These are phyloP conservation scores for Gossypium bickii DNA, from an alignment of 345 rosid species.

Conservation along the genomic window DNA sequence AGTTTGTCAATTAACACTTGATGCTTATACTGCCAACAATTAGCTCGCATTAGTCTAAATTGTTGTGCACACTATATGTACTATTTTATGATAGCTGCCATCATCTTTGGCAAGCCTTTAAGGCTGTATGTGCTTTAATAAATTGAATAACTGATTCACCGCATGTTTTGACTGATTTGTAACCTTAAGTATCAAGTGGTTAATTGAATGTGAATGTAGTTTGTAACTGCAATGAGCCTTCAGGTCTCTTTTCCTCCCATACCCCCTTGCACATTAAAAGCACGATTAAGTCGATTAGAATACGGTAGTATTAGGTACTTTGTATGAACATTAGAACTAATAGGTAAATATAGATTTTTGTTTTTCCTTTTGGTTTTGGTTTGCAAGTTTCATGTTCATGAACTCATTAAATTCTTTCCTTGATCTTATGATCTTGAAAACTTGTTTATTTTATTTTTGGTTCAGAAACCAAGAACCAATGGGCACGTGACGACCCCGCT, in stretches of 20 bases:
- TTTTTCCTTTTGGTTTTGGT: neutral
- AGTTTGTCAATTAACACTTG: neutral
- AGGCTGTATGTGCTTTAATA: neutral
- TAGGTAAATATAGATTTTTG: neutral
- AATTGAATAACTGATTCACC: neutral
- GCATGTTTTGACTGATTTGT: neutral
- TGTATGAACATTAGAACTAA: neutral
- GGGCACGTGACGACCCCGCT: constrained; percentile 99
- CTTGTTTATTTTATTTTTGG: constrained; percentile 10
- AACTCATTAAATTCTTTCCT: constrained; percentile 11
- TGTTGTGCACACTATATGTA: neutral
- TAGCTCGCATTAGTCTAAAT: neutral
- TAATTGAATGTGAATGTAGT: neutral
- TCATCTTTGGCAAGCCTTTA: neutral
- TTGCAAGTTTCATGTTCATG: neutral
- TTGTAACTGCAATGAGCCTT: neutral
- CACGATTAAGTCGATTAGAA: neutral
- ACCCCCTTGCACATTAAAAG: neutral
- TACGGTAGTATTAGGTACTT: neutral
- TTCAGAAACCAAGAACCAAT: constrained; percentile 98
- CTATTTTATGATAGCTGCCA: neutral
- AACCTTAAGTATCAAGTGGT: neutral
- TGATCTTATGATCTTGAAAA: neutral
- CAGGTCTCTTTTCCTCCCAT: neutral
- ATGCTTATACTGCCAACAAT: neutral